Evolutionary conservation across 2,329 filamentous ascomycete species (phyloP), one percentile per base, ranked within the genome.

Genomic region (Verticillium dahliae): DNA sequence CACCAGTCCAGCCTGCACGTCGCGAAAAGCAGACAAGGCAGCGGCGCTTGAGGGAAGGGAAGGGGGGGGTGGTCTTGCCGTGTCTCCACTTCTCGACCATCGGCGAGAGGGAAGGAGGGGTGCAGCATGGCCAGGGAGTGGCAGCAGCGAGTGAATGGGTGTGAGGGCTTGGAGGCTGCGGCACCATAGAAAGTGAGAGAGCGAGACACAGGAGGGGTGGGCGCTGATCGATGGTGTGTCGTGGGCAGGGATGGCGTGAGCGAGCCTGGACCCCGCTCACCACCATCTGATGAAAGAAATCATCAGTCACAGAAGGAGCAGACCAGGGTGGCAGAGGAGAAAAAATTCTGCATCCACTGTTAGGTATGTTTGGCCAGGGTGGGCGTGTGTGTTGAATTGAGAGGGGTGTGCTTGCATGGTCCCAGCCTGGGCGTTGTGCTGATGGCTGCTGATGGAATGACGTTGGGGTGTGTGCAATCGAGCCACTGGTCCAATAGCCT

Each of bases 21-120:
- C 45, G 45, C 45, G 45, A 52, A 52, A 52, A 57, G 55, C 56
- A 62, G 61, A 61, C 63, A 61, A 62, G 61, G 63, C 63, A 61
- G 63, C 61, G 61, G 57, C 57, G 58, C 50, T 56, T n/a, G 38
- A 35, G n/a, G 18, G 33, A 33, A 38, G 54, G 34, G 38, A 33
- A 38, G 18, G 54, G 34, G 38, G 39, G n/a, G 33, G 37, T n/a
- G 59, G 50, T 33, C 35, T 54, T 7, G 10, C 15, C 15, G n/a
- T 7, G 10, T 22, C 50, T 22, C 35, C 35, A 37, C 35, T 37
- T 37, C 35, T 37, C 35, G 7, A 37, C 35, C 35, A 37, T 13
- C 37, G 33, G 18, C 31, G 35, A 22, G 34, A 33, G 35, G 27
- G 45, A 33, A 34, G 54, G 34, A 2, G 39, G n/a, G 38, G 37